Conservation (phyloP, 257 asterid genomes). For the Datura wrightii region DNA sequence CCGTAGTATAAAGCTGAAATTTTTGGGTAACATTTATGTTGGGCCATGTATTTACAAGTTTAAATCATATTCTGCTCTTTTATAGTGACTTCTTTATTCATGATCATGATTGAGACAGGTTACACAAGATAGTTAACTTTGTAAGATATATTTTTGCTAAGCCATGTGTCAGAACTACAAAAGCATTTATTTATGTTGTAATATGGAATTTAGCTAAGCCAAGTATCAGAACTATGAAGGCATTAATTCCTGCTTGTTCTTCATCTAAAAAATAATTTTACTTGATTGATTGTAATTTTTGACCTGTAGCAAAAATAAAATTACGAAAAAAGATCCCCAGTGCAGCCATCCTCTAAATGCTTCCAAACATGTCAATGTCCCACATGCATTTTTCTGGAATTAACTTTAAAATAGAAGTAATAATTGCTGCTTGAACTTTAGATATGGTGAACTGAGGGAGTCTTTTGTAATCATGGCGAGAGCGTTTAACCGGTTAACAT, state of each 20-base stretch:
- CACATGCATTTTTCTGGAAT: background rate
- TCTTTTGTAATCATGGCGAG: background rate
- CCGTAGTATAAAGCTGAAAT: background rate
- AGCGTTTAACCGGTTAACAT: background rate
- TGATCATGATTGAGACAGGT: slow-evolving; percentile 9
- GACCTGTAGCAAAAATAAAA: background rate
- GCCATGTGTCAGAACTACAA: background rate
- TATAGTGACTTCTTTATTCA: background rate
- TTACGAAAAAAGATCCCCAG: background rate
- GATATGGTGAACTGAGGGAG: background rate
- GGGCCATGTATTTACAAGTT: slow-evolving; percentile 4
- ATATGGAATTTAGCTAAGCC: background rate
- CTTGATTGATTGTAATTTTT: background rate
- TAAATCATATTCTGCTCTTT: background rate
- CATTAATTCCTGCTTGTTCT: background rate
- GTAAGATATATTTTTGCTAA: background rate
- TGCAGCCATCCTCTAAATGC: slow-evolving; percentile 21
- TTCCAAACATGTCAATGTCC: background rate
- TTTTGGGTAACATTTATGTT: background rate
- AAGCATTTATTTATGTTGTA: background rate
- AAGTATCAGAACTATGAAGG: background rate
- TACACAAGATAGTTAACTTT: background rate
- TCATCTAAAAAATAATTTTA: background rate
- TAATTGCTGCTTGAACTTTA: background rate
- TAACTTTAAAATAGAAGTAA: background rate